Conservation (phyloP, 208 protist species). For the Acanthamoeba lugdunensis region DNA sequence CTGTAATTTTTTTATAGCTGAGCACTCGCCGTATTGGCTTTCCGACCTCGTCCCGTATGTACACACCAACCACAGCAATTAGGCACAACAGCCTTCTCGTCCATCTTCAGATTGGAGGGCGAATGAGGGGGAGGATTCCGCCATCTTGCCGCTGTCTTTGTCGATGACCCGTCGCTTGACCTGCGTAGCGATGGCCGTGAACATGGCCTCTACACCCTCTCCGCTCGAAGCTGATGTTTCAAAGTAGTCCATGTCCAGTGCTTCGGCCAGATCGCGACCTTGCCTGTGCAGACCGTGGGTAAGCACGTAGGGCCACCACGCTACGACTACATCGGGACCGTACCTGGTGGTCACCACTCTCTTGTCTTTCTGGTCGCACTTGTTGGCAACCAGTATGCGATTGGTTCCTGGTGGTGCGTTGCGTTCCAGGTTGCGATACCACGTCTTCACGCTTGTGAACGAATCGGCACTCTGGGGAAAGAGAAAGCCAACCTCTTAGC, state of each 20-base stretch:
- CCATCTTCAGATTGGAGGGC: conserved; percentile 20
- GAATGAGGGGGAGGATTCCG: conserved; percentile 12
- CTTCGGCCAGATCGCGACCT: conserved; percentile 15
- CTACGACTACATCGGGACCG: background rate
- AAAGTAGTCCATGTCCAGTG: conserved; percentile 52
- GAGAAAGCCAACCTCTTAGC: too few relatives aligned
- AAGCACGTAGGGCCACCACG: background rate
- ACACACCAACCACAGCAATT: background rate
- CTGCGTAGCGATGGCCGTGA: conserved; percentile 47
- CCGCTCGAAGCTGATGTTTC: conserved; percentile 15
- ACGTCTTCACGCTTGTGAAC: conserved; percentile 42
- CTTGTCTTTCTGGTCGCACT: conserved; percentile 45
- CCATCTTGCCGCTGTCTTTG: background rate
- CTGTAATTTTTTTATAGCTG: background rate
- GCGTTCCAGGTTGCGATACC: conserved; percentile 17
- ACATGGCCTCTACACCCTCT: conserved; percentile 25
- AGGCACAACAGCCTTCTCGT: conserved; percentile 28
- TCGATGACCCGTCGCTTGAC: conserved; percentile 60
- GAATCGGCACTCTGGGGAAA: background rate
- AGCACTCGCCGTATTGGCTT: too few relatives aligned
- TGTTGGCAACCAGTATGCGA: conserved; percentile 42
- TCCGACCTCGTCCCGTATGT: too few relatives aligned
- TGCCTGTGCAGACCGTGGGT: background rate
- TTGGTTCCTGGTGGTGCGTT: conserved; percentile 40
- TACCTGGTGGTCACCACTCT: conserved; percentile 21